phyloP scores from a whole-genome alignment of 1,284 basidiomycete species.

The Cerrena zonata region DNA sequence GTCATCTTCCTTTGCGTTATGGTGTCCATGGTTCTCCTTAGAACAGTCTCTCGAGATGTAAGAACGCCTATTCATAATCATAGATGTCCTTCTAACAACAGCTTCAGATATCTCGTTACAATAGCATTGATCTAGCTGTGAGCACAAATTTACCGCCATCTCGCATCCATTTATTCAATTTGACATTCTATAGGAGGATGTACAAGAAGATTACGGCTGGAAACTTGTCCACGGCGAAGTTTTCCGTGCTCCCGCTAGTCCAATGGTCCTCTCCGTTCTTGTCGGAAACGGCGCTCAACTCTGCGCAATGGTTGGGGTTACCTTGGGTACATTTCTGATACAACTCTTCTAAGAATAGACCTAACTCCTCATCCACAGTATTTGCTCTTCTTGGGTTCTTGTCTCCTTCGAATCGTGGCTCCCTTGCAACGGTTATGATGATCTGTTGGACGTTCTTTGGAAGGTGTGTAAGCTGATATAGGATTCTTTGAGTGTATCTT shows the following conservation, averaged over 20 bases:
- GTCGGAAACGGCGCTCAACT: constrained; percentile 90
- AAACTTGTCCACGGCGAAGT: constrained; percentile 95
- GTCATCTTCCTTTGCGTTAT: constrained; percentile 87
- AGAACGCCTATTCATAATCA: constrained; percentile 38
- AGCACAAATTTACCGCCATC: constrained; percentile 19
- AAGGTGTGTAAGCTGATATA: constrained; percentile 45
- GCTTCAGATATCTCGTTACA: constrained; percentile 85
- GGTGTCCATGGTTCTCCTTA: constrained; percentile 87
- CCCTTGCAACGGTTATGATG: constrained; percentile 93
- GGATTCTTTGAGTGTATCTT: neutral
- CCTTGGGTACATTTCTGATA: constrained; percentile 53
- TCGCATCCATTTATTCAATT: constrained; percentile 9
- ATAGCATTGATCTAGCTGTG: constrained; percentile 87
- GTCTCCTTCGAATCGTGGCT: constrained; percentile 91
- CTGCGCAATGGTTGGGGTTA: constrained; percentile 83
- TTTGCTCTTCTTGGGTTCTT: constrained; percentile 97
- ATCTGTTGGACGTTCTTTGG: constrained; percentile 94
- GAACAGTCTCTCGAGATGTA: constrained; percentile 85
- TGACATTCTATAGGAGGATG: constrained; percentile 65
- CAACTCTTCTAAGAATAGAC: neutral
- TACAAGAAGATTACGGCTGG: constrained; percentile 98
- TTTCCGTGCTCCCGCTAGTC: constrained; percentile 78
- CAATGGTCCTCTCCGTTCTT: constrained; percentile 79
- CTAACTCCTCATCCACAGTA: constrained; percentile 37
- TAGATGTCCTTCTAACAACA: constrained; percentile 27